A percentile compares a stretch with the other conserved stretches of the same genome.
These are phyloP conservation scores for Pholiota conissans DNA, from an alignment of 768 basidiomycete genomes.

Conservation along the genomic window DNA sequence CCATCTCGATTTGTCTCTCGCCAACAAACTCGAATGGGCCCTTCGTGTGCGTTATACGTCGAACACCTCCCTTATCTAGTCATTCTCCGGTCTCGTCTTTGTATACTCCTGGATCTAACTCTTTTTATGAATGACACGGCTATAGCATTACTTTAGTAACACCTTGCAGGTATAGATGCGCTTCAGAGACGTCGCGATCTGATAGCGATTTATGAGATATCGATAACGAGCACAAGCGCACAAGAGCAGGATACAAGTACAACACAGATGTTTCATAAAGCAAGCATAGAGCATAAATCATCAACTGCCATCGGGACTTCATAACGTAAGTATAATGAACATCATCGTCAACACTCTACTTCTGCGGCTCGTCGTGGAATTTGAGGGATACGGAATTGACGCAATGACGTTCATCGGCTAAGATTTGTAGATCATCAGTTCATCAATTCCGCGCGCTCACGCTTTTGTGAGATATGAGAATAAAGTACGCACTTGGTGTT, in stretches of 20 bases:
- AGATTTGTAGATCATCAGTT: neutral
- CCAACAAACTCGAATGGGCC: neutral
- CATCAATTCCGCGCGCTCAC: neutral
- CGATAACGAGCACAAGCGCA: neutral
- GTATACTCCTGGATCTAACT: conserved; percentile 20
- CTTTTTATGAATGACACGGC: conserved; percentile 11
- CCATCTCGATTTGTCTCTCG: neutral
- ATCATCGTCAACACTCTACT: conserved; percentile 8
- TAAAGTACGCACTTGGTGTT: conserved; percentile 66
- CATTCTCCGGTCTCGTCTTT: conserved; percentile 12
- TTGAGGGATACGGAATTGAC: conserved; percentile 88
- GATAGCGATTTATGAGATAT: neutral
- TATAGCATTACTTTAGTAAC: neutral
- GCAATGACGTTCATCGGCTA: conserved; percentile 84
- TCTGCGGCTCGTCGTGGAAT: conserved; percentile 64
- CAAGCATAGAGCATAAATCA: neutral
- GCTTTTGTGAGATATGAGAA: neutral
- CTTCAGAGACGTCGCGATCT: neutral
- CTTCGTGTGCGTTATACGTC: neutral
- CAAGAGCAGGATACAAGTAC: neutral
- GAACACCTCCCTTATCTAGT: conserved; percentile 3
- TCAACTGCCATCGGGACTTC: neutral
- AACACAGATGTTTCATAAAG: neutral
- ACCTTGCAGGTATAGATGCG: neutral
- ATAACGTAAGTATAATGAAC: neutral